Conservation (phyloP, 352 stramenopile genomes). For the Globisporangium emineosum region DNA sequence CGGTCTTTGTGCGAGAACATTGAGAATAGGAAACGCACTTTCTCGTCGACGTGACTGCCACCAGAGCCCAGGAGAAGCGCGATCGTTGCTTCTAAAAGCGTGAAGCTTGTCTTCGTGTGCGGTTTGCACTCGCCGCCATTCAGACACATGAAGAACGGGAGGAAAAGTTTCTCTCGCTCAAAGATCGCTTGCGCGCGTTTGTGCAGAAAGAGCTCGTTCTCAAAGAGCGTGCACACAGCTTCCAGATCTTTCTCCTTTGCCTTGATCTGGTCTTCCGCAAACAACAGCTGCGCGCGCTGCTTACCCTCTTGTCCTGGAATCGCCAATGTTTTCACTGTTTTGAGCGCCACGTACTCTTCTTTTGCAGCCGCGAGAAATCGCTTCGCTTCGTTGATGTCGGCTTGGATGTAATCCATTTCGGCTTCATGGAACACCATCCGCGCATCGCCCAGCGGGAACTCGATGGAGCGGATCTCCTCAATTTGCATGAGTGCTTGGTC, state of each 20-base stretch:
- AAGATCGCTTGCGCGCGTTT: slow-evolving; percentile 53
- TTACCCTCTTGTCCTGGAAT: slow-evolving; percentile 49
- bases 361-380: slow-evolving; percentile 41
- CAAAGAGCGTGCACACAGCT: slow-evolving; percentile 39
- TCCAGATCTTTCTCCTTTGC: slow-evolving; percentile 58
- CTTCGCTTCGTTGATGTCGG: slow-evolving; percentile 48
- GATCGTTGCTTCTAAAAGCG: slow-evolving; percentile 42
- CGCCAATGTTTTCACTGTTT: slow-evolving; percentile 35
- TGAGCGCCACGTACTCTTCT: slow-evolving; percentile 67
- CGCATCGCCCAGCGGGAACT: slow-evolving; percentile 46
- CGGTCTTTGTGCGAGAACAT: slow-evolving; percentile 42
- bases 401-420: slow-evolving; percentile 45
- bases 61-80: slow-evolving; percentile 55
- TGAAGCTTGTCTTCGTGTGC: slow-evolving; percentile 7
- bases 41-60: slow-evolving; percentile 42
- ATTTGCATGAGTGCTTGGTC: slow-evolving; percentile 34
- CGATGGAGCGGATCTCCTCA: slow-evolving; percentile 29
- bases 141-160: slow-evolving; percentile 53
- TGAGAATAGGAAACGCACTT: slow-evolving; percentile 73
- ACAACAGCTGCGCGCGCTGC: slow-evolving; percentile 63
- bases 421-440: slow-evolving; percentile 60
- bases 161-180: slow-evolving; percentile 61
- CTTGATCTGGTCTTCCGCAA: slow-evolving; percentile 72
- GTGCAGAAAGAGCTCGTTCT: slow-evolving; percentile 74
- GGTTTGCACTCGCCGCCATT: slow-evolving; percentile 17